Base-by-base conservation (phyloP, 1,284 basidiomycete genomes). In the Puccinia hordei region DNA sequence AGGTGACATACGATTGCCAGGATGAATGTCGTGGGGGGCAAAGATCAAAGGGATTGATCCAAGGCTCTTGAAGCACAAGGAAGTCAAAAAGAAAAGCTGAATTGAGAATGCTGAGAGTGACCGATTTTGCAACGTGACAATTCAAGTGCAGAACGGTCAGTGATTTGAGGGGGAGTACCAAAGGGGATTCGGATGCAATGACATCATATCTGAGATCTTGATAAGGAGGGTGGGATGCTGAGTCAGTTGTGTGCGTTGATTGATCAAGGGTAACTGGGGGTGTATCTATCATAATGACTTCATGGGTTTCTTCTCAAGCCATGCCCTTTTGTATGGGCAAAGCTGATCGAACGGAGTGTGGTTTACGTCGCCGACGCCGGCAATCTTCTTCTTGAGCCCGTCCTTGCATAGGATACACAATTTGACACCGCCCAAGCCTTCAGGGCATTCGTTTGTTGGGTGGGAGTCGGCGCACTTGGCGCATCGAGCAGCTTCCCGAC, bases 401-500 rank as follows among this genome's bases (percentile, higher is more conserved):
- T n/a, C n/a, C 27, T 61, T 63, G 27, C 73, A 75, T 0, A 49
- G 2, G 10, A 65, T 41, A 44, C 55, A 63, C 4, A 27, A 41
- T 0, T n/a, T 44, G 22, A 61, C 27, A 6, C 19, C 57, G 17
- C 44, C 57, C 3, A 53, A 13, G 30, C 69, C 69, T 71, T 44
- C 27, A 1, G 74, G 46, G 51, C 53, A 74, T 5, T 74, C 73
- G 44, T 41, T 74, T 1, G 73, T 61, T 10, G 30, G 35, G 55
- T 74, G 73, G 5, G 4, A 6, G 19, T 61, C 55, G 13, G 22
- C 27, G 41, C 73, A 74, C 30, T 74, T 74, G 10, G 22, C 51
- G 46, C 73, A 74, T n/a, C 24, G 13, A 10, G 73, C 55, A 4
- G 30, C 6, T 44, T 66, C 24, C 6, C 49, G 33, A n/a, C 74